Percentiles rank a stretch among this genome's conserved stretches.
Evolutionary conservation across 768 basidiomycete genomes (phyloP).

Genomic region (Mycena albidolilacea): DNA sequence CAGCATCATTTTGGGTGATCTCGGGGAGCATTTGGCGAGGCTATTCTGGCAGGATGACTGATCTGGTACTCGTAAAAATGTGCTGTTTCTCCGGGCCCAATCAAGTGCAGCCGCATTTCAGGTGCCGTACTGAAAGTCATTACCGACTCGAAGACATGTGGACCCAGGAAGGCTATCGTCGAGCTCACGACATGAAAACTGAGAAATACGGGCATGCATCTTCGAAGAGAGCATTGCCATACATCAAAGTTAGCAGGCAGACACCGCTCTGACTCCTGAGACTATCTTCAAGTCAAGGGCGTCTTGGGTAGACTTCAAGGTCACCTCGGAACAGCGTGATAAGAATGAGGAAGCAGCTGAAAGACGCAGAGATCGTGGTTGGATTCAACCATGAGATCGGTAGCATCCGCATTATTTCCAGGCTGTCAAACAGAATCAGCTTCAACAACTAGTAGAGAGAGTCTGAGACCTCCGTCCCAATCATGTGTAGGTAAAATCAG

Average conservation of each 20-base stretch:
- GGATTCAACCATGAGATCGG: not conserved
- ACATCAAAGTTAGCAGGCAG: not conserved
- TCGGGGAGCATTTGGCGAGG: too few species aligned
- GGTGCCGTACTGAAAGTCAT: not conserved
- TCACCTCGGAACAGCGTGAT: not conserved
- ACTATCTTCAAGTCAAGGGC: not conserved
- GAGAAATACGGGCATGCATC: not conserved
- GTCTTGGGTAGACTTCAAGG: not conserved
- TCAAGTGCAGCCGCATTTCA: too few species aligned
- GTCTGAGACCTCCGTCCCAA: too few species aligned
- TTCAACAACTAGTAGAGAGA: too few species aligned
- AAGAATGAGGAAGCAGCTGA: not conserved
- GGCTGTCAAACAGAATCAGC: too few species aligned
- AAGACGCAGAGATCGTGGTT: not conserved
- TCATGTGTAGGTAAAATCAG: too few species aligned
- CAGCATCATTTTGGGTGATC: too few species aligned
- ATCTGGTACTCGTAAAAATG: too few species aligned
- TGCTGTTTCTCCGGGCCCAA: too few species aligned
- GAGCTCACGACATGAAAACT: not conserved
- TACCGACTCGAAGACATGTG: not conserved
- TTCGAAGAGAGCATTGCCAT: not conserved
- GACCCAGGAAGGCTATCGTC: not conserved
- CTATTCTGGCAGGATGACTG: too few species aligned
- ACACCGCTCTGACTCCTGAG: constrained; percentile 1
- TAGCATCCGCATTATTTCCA: not conserved